These are phyloP conservation scores for Aspergillus uvarum DNA, from an alignment of 2,329 filamentous ascomycete genomes.

Conservation along the genomic window DNA sequence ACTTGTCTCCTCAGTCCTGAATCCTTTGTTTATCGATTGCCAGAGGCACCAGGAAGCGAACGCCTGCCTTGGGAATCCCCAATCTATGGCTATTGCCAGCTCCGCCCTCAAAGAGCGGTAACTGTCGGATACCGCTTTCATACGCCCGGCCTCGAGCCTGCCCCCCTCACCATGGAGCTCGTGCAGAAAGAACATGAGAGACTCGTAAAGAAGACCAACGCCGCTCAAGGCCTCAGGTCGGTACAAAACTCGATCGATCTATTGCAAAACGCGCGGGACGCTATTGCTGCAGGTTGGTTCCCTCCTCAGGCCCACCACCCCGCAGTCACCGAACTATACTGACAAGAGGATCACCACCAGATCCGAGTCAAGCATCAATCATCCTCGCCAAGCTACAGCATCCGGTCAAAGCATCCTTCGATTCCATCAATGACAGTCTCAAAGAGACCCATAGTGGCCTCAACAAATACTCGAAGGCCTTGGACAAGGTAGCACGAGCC, in stretches of 20 bases:
- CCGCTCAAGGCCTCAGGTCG: conserved; percentile 70
- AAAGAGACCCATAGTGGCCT: conserved; percentile 81
- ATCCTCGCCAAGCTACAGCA: conserved; percentile 83
- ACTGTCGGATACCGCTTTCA: conserved; percentile 30
- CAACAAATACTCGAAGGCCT: conserved; percentile 77
- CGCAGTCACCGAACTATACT: conserved; percentile 4
- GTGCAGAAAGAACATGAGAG: conserved; percentile 73
- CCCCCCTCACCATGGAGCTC: conserved; percentile 53
- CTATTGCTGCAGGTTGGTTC: conserved; percentile 66
- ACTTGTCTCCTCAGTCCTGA: no score
- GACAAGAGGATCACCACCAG: conserved; percentile 38
- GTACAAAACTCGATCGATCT: conserved; percentile 80
- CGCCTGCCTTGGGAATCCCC: background rate
- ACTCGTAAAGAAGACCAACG: conserved; percentile 67
- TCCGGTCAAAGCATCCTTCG: conserved; percentile 77
- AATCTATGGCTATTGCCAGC: conserved; percentile 27
- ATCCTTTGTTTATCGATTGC: no score
- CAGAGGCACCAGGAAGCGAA: background rate
- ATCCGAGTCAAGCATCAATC: conserved; percentile 68
- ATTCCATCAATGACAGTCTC: conserved; percentile 74
- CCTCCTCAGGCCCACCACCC: background rate
- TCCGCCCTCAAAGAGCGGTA: conserved; percentile 25
- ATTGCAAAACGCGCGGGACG: conserved; percentile 70
- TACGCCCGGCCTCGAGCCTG: background rate
- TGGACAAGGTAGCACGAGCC: conserved; percentile 66